These are phyloP conservation scores for Candida andamanensis DNA, from an alignment of 805 yeast genomes.

Conservation along the genomic window DNA sequence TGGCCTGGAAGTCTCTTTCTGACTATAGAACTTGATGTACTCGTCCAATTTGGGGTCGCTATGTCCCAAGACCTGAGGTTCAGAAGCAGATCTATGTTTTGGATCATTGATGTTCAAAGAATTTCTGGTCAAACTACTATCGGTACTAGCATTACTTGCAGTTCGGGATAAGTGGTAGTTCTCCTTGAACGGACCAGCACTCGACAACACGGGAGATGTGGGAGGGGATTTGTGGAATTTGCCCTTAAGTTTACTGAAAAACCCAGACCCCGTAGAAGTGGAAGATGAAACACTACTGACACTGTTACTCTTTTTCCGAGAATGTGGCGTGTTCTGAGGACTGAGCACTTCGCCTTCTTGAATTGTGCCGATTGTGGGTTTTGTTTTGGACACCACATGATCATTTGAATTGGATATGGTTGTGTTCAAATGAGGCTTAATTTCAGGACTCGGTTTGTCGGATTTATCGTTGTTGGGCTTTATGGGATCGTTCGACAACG, in stretches of 20 bases:
- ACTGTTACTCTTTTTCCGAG: neutral
- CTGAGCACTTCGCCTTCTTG: slow-evolving; percentile 17
- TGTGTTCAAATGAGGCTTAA: slow-evolving; percentile 18
- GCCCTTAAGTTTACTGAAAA: slow-evolving; percentile 34
- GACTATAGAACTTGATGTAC: slow-evolving; percentile 28
- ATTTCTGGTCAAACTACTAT: neutral
- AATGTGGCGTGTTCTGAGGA: slow-evolving; percentile 1
- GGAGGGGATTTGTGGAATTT: slow-evolving; percentile 21
- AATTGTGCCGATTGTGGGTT: slow-evolving; percentile 22
- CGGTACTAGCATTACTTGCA: neutral
- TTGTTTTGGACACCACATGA: slow-evolving; percentile 24
- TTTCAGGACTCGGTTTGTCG: neutral
- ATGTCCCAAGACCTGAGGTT: slow-evolving; percentile 1
- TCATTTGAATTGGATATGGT: slow-evolving; percentile 29
- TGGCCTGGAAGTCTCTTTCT: slow-evolving; percentile 17
- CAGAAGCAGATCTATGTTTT: neutral
- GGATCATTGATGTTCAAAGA: slow-evolving; percentile 1
- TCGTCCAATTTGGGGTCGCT: slow-evolving; percentile 32
- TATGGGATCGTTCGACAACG: neutral
- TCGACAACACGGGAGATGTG: slow-evolving; percentile 5
- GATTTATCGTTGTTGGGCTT: too few relatives aligned
- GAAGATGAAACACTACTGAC: slow-evolving; percentile 5
- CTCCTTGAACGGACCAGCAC: slow-evolving; percentile 9
- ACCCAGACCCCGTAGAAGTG: slow-evolving; percentile 8
- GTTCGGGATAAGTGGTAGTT: slow-evolving; percentile 9